Evolutionary conservation across 352 stramenopile species (phyloP).

Genomic region (Phytopythium delawarense): DNA sequence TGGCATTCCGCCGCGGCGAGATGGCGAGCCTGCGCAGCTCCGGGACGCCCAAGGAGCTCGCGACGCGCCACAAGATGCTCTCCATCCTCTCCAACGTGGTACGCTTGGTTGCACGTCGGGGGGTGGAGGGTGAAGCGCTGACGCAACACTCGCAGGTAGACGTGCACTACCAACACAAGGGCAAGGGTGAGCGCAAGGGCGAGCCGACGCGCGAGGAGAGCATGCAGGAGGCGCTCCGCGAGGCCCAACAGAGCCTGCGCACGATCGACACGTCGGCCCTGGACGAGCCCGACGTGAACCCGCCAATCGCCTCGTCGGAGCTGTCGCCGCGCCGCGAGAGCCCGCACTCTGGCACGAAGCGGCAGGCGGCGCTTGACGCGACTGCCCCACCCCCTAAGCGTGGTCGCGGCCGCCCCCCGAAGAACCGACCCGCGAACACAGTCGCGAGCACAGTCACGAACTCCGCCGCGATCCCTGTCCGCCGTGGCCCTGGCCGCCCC

Average conservation of each 20-base stretch:
- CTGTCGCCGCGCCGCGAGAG: background rate
- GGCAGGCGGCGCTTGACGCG: background rate
- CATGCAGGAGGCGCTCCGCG: slow-evolving; percentile 24
- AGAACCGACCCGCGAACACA: background rate
- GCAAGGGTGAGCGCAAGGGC: background rate
- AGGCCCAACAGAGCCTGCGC: slow-evolving; percentile 16
- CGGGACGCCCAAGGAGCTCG: slow-evolving; percentile 27
- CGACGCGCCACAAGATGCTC: slow-evolving; percentile 36
- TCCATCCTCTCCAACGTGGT: slow-evolving; percentile 26
- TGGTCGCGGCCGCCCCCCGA: background rate
- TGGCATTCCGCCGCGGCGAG: slow-evolving; percentile 32
- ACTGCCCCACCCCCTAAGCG: background rate
- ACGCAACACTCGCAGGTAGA: slow-evolving; percentile 18
- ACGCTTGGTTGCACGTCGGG: background rate
- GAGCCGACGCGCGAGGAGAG: slow-evolving; percentile 25
- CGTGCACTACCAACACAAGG: slow-evolving; percentile 32
- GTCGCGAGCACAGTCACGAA: background rate
- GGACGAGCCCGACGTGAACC: background rate
- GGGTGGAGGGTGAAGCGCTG: too few species aligned
- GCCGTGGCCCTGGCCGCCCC: background rate
- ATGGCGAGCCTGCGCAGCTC: slow-evolving; percentile 28
- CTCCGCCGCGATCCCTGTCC: too few species aligned
- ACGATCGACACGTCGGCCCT: slow-evolving; percentile 12
- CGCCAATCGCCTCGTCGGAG: background rate
- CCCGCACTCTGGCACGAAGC: background rate